Evolutionary conservation across 2,329 filamentous ascomycete genomes (phyloP), one percentile per base, ranked within the genome.

Genomic region (Cladosporium phlei): DNA sequence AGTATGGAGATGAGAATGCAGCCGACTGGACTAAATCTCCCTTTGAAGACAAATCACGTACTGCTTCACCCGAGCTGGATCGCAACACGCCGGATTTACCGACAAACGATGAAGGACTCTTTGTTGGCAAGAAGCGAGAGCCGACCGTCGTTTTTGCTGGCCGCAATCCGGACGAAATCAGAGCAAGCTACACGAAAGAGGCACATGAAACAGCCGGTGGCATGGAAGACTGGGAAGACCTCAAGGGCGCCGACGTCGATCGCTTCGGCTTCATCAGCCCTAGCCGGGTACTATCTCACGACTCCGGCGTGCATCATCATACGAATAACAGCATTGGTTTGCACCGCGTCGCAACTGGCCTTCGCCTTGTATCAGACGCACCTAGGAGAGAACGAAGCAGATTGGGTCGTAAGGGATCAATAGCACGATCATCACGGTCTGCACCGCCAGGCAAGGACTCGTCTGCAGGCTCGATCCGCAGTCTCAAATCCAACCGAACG

Each of bases 261-360:
- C 71, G 80, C 49, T 84, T 83, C 59, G 80, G 80, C 8, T 84
- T 84, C 64, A 83, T 84, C 50, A 61, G 74, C 11, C 69, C 70
- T 3, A 67, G 61, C 33, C 69, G 66, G 48, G 52, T 54, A 11
- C 50, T 57, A 7, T 68, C 69, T 4, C 58, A 62, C 19, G 62
- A 52, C 8, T 56, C 58, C 3, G 52, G 44, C 9, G 39, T 50
- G 22, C 30, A 30, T 28, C 16, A n/a, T 5, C 16, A n/a, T 5
- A 29, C 37, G 22, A 27, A 35, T 17, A 57, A 56, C 14, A 53
- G 53, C 2, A 50, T 59, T 3, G 57, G 57, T 21, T 67, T 82
- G 20, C 78, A 80, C 53, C 70, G 80, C 16, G 77, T 83, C 12
- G 77, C 79, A 2, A 82, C 80, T 1, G 74, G 75, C 30, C 67